These are phyloP conservation scores for Tilletiaria anomala DNA, from an alignment of 1,284 basidiomycete species.

Conservation along the genomic window DNA sequence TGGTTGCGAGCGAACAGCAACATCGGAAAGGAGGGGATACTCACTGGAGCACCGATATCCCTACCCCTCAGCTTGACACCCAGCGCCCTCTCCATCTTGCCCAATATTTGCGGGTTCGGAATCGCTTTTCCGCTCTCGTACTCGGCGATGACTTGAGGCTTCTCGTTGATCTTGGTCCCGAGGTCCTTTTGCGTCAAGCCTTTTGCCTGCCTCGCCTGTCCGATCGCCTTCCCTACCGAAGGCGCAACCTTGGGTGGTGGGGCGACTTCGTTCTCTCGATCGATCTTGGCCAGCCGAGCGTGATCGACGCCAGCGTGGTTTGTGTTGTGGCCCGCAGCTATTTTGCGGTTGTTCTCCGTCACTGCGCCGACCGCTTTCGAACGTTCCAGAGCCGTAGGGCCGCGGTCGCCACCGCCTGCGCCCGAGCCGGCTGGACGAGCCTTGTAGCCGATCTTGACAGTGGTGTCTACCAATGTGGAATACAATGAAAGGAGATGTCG, in stretches of 20 bases:
- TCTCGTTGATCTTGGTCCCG: slow-evolving; percentile 82
- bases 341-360: slow-evolving; percentile 43
- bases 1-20: no score
- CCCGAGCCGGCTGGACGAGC: slow-evolving; percentile 51
- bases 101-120: slow-evolving; percentile 75
- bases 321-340: slow-evolving; percentile 31
- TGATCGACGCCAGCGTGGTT: slow-evolving; percentile 31
- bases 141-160: slow-evolving; percentile 70
- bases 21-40: no score
- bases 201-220: slow-evolving; percentile 61
- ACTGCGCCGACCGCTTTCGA: slow-evolving; percentile 42
- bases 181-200: slow-evolving; percentile 82
- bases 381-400: slow-evolving; percentile 31
- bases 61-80: slow-evolving; percentile 80
- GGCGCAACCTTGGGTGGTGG: slow-evolving; percentile 73
- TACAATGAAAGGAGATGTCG: no score
- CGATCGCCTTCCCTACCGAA: slow-evolving; percentile 72
- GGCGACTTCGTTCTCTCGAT: slow-evolving; percentile 66
- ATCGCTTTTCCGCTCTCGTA: slow-evolving; percentile 72
- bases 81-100: slow-evolving; percentile 77
- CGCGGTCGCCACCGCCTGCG: slow-evolving; percentile 50
- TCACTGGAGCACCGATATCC: slow-evolving; percentile 5
- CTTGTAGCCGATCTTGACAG: slow-evolving; percentile 63
- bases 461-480: no score
- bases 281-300: slow-evolving; percentile 34